Evolutionary conservation across 805 yeast genomes (phyloP), one percentile per base, ranked within the genome.

Genomic region (Lipomyces yamadae): DNA sequence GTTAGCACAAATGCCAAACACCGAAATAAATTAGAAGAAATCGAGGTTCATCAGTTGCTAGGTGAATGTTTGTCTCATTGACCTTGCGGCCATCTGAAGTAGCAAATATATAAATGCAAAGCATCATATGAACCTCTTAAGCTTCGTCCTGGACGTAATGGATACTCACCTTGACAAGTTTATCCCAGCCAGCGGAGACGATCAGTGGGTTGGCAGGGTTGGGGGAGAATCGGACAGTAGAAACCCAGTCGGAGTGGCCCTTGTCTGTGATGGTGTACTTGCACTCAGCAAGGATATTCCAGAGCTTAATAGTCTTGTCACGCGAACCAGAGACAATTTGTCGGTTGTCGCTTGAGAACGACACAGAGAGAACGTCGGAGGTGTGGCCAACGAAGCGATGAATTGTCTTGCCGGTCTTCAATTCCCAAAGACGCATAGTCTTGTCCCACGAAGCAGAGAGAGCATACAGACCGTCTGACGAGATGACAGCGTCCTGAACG

Each of bases 371-470:
- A 76, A 95, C 99, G 82, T 95, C 99, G 79, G 92, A 91, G 76
- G 86, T 87, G 96, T 95, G 99, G 80, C 99, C 99, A 76, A 89
- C 97, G 81, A 94, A 95, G 85, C 97, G 93, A 81, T 87, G 87
- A 82, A 92, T 85, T 80, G 92, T 88, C 83, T 88, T 91, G 86
- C 98, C 99, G 77, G 93, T 86, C 81, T 88, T 88, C 78, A 95
- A 86, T 82, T 92, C 92, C 99, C 99, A 95, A 80, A 95, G 89
- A 88, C 98, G 94, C 82, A 96, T 86, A 80, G 99, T 93, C 87
- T 90, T 92, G 84, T 95, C 99, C 99, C 99, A 95, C 78, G 99
- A 95, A 79, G 96, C 97, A 73, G 99, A 95, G 82, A 95, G 85
- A 79, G 98, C 98, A 86, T 88, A 94, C 79, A 89, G 88, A 82